These are phyloP conservation scores for Colletotrichum tanaceti DNA, from an alignment of 2,329 filamentous ascomycete genomes.

Conservation along the genomic window DNA sequence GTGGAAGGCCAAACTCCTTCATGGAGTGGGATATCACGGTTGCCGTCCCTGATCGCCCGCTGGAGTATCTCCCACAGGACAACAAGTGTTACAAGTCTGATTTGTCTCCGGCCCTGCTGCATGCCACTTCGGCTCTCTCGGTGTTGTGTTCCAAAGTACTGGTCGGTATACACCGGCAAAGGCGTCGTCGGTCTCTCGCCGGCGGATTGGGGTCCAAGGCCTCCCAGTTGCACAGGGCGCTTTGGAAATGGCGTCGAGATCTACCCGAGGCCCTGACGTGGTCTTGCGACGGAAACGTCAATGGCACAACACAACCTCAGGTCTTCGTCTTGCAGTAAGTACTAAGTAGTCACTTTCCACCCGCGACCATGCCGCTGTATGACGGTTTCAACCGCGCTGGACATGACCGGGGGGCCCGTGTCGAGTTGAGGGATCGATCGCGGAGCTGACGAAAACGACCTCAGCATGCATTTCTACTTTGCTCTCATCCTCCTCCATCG, in stretches of 20 bases:
- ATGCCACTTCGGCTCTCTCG: slow-evolving; percentile 9
- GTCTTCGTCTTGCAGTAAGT: slow-evolving; percentile 29
- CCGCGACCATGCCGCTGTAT: too few relatives aligned
- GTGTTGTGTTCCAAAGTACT: slow-evolving; percentile 13
- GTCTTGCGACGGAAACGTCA: neutral
- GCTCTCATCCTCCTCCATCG: slow-evolving; percentile 26
- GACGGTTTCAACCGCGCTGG: neutral
- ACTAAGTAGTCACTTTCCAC: too few relatives aligned
- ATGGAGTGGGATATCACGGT: slow-evolving; percentile 20
- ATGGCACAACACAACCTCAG: neutral
- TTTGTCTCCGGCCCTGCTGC: neutral
- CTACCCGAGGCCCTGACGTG: neutral
- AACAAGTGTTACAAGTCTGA: too few relatives aligned
- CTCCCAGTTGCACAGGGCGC: slow-evolving; percentile 1
- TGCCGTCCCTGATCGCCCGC: neutral
- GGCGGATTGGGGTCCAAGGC: slow-evolving; percentile 3
- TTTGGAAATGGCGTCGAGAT: slow-evolving; percentile 19
- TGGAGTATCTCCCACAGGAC: neutral
- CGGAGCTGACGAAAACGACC: neutral
- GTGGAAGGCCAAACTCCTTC: slow-evolving; percentile 22
- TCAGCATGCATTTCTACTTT: slow-evolving; percentile 30
- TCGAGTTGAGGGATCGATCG: too few relatives aligned
- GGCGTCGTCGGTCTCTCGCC: neutral
- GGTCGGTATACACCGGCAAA: neutral
- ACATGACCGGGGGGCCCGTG: neutral